phyloP scores from a whole-genome alignment of 2,329 filamentous ascomycete genomes.

The Ceratocystis cacaofunesta region DNA sequence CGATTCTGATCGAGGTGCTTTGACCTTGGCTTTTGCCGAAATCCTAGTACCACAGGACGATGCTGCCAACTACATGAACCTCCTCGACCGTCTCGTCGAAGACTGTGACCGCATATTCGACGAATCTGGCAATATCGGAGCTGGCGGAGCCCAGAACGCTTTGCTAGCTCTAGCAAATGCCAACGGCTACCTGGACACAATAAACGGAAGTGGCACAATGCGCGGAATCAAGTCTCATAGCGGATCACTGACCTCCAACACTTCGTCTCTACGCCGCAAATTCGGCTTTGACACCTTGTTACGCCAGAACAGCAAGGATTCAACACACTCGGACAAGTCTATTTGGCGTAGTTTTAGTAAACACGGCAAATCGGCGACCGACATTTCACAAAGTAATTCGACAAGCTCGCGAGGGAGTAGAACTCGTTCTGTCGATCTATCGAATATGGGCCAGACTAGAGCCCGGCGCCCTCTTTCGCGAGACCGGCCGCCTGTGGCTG shows the following conservation, averaged over 20 bases:
- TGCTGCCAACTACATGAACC: conserved; percentile 70
- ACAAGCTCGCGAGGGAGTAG: conserved; percentile 29
- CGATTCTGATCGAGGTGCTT: conserved; percentile 73
- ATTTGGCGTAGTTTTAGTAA: conserved; percentile 86
- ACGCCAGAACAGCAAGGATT: conserved; percentile 58
- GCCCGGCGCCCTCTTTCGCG: conserved; percentile 38
- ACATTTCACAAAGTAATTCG: conserved; percentile 17
- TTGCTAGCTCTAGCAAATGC: conserved; percentile 22
- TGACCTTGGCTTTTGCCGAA: conserved; percentile 81
- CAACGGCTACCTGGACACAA: conserved; percentile 38
- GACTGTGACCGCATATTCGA: conserved; percentile 84
- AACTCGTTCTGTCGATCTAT: conserved; percentile 62
- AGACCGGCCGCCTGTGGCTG: conserved; percentile 45
- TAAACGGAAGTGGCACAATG: conserved; percentile 29
- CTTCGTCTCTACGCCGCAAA: conserved; percentile 69
- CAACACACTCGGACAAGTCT: conserved; percentile 29
- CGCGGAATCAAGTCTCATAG: conserved; percentile 48
- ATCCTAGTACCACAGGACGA: conserved; percentile 49
- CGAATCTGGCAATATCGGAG: conserved; percentile 26
- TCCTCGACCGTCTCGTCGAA: conserved; percentile 77
- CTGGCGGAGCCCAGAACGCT: conserved; percentile 16
- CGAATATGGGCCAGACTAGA: conserved; percentile 21
- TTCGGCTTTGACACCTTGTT: conserved; percentile 67
- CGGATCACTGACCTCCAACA: conserved; percentile 70
- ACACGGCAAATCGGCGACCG: conserved; percentile 19